A percentile compares a stretch with the other conserved stretches of the same genome.
Conservation (phyloP, 768 basidiomycete genomes). For the Suillus placidus region DNA sequence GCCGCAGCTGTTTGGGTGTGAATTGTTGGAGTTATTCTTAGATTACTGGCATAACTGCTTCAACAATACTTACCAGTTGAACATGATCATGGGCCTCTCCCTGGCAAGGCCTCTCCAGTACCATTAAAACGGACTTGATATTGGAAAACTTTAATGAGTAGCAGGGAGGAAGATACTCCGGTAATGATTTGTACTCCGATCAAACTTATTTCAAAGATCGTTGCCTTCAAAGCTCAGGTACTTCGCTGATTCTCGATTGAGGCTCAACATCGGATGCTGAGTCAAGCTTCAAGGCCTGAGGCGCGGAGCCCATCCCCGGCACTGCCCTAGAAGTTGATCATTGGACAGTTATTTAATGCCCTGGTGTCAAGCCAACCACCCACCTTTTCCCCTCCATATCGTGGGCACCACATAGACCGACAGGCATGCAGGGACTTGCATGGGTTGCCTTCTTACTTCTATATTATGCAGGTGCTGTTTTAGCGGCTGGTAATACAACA, state of each 20-base stretch:
- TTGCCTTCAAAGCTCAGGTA: background rate
- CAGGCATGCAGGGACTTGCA: background rate
- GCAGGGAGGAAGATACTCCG: too few relatives aligned
- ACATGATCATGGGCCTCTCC: background rate
- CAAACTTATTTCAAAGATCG: background rate
- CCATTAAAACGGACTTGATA: too few relatives aligned
- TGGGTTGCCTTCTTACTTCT: background rate
- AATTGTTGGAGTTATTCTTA: background rate
- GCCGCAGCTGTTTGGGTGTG: background rate
- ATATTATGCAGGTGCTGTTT: background rate
- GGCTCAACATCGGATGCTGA: too few relatives aligned
- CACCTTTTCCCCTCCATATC: background rate
- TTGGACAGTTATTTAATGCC: background rate
- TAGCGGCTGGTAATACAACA: slow-evolving; percentile 19
- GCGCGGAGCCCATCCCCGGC: background rate
- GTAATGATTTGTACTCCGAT: background rate
- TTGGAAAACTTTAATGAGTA: too few relatives aligned
- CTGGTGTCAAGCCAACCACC: background rate
- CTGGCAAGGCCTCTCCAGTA: too few relatives aligned
- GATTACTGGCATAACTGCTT: too few relatives aligned
- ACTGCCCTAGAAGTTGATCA: background rate
- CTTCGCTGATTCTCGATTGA: background rate
- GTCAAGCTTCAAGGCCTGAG: too few relatives aligned
- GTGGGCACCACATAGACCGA: background rate
- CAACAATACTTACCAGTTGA: background rate